Evolutionary conservation across 306 rosid species (phyloP).

Genomic region (Canavalia ensiformis): DNA sequence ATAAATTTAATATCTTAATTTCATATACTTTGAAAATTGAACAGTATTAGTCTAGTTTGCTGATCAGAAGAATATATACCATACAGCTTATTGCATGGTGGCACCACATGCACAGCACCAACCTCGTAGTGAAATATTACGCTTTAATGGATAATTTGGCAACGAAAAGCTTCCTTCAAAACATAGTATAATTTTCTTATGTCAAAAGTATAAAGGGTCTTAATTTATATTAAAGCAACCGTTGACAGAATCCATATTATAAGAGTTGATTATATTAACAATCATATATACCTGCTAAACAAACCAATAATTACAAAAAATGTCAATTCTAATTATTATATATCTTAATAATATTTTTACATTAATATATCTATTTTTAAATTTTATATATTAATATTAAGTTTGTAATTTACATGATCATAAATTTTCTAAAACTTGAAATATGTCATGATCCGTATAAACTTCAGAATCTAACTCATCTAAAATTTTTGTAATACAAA

Average conservation of each 20-base stretch:
- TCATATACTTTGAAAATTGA: slow-evolving; percentile 4
- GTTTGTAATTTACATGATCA: too few relatives aligned
- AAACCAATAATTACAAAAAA: too few relatives aligned
- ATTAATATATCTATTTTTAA: too few relatives aligned
- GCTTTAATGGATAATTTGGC: slow-evolving; percentile 10
- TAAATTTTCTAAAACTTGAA: too few relatives aligned
- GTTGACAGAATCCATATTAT: slow-evolving; percentile 53
- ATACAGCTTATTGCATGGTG: slow-evolving; percentile 13
- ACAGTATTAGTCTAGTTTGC: background rate
- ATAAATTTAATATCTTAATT: background rate
- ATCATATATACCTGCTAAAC: too few relatives aligned
- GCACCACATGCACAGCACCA: slow-evolving; percentile 41
- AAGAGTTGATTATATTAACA: background rate
- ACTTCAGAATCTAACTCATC: too few relatives aligned
- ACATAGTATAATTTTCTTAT: slow-evolving; percentile 42
- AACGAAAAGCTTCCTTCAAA: slow-evolving; percentile 38
- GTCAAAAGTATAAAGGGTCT: slow-evolving; percentile 26
- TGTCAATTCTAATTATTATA: too few relatives aligned
- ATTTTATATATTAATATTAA: too few relatives aligned
- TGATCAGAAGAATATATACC: background rate
- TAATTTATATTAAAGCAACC: slow-evolving; percentile 21
- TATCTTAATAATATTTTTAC: too few relatives aligned
- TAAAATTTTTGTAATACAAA: too few relatives aligned
- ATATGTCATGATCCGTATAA: too few relatives aligned
- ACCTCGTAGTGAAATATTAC: slow-evolving; percentile 43